Evolutionary conservation across 176 grass and related monocot species (phyloP), one percentile per base, ranked within the genome.

Genomic region (Oryza meridionalis): DNA sequence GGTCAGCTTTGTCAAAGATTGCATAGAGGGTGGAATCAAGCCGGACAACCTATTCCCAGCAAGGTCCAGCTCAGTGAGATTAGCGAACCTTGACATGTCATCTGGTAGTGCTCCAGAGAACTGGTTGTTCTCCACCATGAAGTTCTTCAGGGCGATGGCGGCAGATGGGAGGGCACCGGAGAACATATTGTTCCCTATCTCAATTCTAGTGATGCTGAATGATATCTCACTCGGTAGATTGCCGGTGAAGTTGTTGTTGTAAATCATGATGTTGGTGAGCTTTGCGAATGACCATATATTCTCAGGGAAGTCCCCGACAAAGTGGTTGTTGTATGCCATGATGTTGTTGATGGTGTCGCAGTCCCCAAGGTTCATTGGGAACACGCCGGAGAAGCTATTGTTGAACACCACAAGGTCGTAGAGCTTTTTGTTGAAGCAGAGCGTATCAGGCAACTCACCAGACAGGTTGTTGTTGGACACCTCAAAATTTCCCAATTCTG

Each of bases 171-270:
- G 4, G 1, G 64, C 22, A 21, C 92, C 88, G 0, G 69, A 80
- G 65, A 94, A 91, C 1, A 15, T 10, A n/a, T 94, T 94, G 51
- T 86, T 76, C 0, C 51, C 24, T 0, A 94, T 83, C 38, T 88
- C 55, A 63, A 94, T 40, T 19, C 81, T 16, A 3, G 75, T 45
- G 45, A 94, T 66, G 2, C 70, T 81, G 6, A 0, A 2, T 0
- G 74, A 67, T 2, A 91, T 19, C 9, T 26, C 71, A 8, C 40
- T 35, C 0, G 92, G 88, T 2, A 91, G 53, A 9, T 13, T 27
- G 25, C 92, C 92, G 2, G 61, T 24, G 44, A 94, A 81, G 70
- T 5, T 53, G 4, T 90, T 93, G 27, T 88, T 47, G 10, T 88
- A 25, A 45, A 93, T 87, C 65, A 65, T 40, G 11, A 93, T 35